Conservation (phyloP, 1,284 basidiomycete species). For the Schizopora paradoxa region DNA sequence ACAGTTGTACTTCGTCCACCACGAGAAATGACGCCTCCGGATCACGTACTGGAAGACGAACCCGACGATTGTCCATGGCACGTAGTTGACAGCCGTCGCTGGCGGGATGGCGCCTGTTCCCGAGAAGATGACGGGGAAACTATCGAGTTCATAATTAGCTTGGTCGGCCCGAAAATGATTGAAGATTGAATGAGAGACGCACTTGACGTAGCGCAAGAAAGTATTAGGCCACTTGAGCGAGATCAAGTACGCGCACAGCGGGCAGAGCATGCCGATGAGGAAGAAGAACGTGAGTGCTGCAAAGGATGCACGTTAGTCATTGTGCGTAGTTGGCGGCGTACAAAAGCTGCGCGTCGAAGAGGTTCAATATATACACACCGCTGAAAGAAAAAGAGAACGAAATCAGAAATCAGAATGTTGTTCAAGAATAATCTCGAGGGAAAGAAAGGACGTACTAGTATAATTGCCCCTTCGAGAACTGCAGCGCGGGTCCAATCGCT, state of each 20-base stretch:
- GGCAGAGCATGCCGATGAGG: slow-evolving; percentile 47
- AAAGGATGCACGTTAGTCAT: too few relatives aligned
- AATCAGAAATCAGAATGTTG: neutral
- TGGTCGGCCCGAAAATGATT: neutral
- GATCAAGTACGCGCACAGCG: slow-evolving; percentile 35
- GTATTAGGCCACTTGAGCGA: slow-evolving; percentile 39
- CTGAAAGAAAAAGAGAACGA: neutral
- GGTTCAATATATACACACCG: neutral
- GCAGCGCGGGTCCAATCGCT: slow-evolving; percentile 35
- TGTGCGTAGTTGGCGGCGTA: neutral
- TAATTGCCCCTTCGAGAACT: slow-evolving; percentile 37
- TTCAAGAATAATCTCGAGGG: neutral
- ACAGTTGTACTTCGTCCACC: slow-evolving; percentile 43
- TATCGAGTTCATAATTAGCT: slow-evolving; percentile 15
- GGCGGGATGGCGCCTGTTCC: slow-evolving; percentile 50
- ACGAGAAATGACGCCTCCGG: slow-evolving; percentile 36
- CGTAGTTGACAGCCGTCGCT: slow-evolving; percentile 39
- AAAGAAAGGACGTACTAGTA: slow-evolving; percentile 25
- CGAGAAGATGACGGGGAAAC: slow-evolving; percentile 48
- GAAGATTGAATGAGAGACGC: slow-evolving; percentile 8
- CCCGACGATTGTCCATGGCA: slow-evolving; percentile 34
- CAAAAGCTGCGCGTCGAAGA: neutral
- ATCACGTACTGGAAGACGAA: slow-evolving; percentile 43
- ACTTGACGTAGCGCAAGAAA: slow-evolving; percentile 43
- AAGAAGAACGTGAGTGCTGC: slow-evolving; percentile 47